Percentiles rank a stretch among this genome's conserved stretches.
phyloP scores from a whole-genome alignment of 2,329 filamentous ascomycete species.

The Colletotrichum musicola region DNA sequence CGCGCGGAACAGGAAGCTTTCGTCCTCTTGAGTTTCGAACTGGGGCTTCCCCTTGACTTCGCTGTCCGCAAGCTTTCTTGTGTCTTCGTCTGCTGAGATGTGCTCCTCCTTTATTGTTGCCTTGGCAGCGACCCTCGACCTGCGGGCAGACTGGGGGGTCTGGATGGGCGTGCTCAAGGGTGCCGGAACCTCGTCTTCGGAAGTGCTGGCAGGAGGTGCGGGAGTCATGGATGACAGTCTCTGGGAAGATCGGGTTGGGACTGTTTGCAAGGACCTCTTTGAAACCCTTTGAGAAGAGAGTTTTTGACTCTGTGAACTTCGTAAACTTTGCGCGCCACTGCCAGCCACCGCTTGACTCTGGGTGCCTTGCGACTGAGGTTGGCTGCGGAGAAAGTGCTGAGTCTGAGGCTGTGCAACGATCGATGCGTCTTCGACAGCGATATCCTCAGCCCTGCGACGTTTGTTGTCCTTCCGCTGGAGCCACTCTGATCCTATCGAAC shows the following conservation, averaged over 20 bases:
- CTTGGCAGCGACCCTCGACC: neutral
- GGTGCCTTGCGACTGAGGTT: neutral
- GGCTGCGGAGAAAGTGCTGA: neutral
- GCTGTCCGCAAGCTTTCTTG: neutral
- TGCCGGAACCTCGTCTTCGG: conserved; percentile 1
- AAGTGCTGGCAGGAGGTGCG: neutral
- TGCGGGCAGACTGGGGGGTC: conserved; percentile 27
- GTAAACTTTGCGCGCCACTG: neutral
- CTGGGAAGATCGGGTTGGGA: neutral
- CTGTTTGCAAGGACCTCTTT: neutral
- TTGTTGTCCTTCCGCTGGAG: conserved; percentile 48
- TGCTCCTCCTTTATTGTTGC: neutral
- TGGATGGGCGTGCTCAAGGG: conserved; percentile 30
- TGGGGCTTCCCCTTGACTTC: conserved; percentile 14
- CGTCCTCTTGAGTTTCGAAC: conserved; percentile 48
- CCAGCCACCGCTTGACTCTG: neutral
- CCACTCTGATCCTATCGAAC: conserved; percentile 48
- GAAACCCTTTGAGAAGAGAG: neutral
- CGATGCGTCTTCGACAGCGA: conserved; percentile 1
- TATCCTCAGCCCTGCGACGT: conserved; percentile 39
- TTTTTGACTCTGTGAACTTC: neutral
- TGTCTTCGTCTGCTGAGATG: neutral
- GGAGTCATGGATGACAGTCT: neutral
- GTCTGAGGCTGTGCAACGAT: neutral
- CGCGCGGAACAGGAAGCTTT: conserved; percentile 50